Base-by-base conservation (phyloP, 441 rosid genomes). In the Euphorbia celastroides region DNA sequence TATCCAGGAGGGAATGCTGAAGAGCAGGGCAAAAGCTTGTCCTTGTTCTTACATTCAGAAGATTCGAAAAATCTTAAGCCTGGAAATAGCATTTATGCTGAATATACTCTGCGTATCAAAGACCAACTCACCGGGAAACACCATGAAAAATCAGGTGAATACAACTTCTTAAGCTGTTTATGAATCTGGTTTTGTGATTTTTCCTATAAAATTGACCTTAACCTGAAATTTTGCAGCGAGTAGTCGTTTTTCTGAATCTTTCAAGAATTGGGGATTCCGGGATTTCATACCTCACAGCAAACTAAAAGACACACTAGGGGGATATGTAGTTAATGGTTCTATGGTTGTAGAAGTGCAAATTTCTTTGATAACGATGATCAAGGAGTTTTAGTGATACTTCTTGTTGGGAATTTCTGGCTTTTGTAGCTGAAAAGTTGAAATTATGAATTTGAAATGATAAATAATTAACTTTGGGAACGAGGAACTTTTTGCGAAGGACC, bases 141-240 rank as follows among this genome's bases (percentile, higher is more conserved):
- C 56, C 66, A 65, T 2, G 64, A 69, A 3, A 55, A 72, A 36
- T 79, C 50, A 46, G 44, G 65, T 31, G 84, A 79, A 34, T 65
- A 68, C 6, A 48, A 4, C 34, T 34, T 5, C 34, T 34, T 5
- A 13, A 31, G 10, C 22, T 26, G 13, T 5, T 31, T 14, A 0
- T 19, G 64, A 60, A 22, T 34, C 9, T 60, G 14, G 6, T 36
- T 38, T 13, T 2, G 23, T 19, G 14, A 0, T 0, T 36, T 60
- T 36, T 17, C 13, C 11, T 22, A 5, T 38, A 62, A 38, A 3
- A 52, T 62, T 42, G 5, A 8, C 7, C 9, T 23, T 13, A 58
- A 8, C 22, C 20, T n/a, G 10, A 42, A 32, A 16, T 60, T 11
- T 27, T 60, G 60, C 52, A 68, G 72, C 2, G 20, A 5, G n/a